phyloP scores from a whole-genome alignment of 768 basidiomycete species.

The Suillus ampliporus region DNA sequence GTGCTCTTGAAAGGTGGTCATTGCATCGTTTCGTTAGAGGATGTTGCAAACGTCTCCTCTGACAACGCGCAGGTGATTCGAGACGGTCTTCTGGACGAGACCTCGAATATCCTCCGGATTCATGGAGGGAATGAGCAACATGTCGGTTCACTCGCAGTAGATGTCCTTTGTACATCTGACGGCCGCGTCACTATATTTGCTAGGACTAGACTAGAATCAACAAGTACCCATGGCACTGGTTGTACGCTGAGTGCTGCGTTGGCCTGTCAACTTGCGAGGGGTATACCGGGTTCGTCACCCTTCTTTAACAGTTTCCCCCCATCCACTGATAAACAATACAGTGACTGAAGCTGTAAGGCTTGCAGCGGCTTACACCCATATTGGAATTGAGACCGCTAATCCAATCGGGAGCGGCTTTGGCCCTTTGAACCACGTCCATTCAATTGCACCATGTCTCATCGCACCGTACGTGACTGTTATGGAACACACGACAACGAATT shows the following conservation, averaged over 20 bases:
- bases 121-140: not conserved
- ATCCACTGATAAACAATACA: conserved; percentile 25
- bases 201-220: conserved; percentile 65
- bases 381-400: conserved; percentile 72
- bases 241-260: conserved; percentile 91
- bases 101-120: conserved; percentile 65
- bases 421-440: conserved; percentile 87
- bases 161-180: conserved; percentile 54
- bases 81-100: conserved; percentile 55
- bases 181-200: conserved; percentile 55
- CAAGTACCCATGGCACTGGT: conserved; percentile 89
- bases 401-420: conserved; percentile 78
- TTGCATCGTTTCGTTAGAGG: conserved; percentile 49
- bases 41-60: conserved; percentile 44
- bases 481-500: not conserved
- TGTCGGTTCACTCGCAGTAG: conserved; percentile 56
- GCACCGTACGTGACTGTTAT: conserved; percentile 54
- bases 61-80: conserved; percentile 45
- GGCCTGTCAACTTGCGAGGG: conserved; percentile 66
- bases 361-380: conserved; percentile 76
- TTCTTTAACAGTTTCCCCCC: not conserved
- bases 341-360: conserved; percentile 61
- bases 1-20: conserved; percentile 92
- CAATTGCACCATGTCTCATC: conserved; percentile 52
- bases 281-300: conserved; percentile 41